Evolutionary conservation across 495 filamentous ascomycete species (phyloP).

Genomic region (Podospora bellae-mahoneyi): DNA sequence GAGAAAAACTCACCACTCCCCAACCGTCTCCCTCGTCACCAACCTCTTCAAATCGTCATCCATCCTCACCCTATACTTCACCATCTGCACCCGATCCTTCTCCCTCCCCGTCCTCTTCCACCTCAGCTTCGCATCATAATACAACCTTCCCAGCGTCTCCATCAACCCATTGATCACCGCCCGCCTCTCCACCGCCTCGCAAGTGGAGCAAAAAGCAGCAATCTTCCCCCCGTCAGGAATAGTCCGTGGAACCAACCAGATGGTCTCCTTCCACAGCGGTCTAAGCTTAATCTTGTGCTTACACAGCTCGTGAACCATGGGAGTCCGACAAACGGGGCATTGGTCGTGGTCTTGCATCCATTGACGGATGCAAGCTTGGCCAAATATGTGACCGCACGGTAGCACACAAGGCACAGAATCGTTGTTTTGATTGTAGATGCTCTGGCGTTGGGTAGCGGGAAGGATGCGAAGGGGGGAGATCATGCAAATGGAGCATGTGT

Average conservation of each 20-base stretch:
- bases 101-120: conserved; percentile 2
- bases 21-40: not conserved
- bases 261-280: not conserved
- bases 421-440: not conserved
- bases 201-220: not conserved
- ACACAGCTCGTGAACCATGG: conserved; percentile 15
- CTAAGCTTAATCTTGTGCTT: not conserved
- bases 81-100: not conserved
- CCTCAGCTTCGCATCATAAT: not conserved
- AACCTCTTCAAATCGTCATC: not conserved
- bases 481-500: conserved; percentile 18
- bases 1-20: not conserved
- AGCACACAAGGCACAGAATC: conserved; percentile 12
- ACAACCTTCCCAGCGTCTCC: not conserved
- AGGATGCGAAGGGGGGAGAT: not conserved
- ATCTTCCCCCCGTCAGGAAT: conserved; percentile 14
- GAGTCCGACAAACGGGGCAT: conserved; percentile 22
- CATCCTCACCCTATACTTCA: not conserved
- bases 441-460: not conserved
- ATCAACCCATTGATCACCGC: not conserved
- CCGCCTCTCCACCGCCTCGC: not conserved
- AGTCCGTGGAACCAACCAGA: conserved; percentile 4
- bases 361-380: conserved; percentile 6
- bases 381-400: conserved; percentile 26
- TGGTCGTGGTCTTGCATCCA: conserved; percentile 5